These are phyloP conservation scores for Orbilia quercus DNA, from an alignment of 2,329 filamentous ascomycete genomes.

Conservation along the genomic window DNA sequence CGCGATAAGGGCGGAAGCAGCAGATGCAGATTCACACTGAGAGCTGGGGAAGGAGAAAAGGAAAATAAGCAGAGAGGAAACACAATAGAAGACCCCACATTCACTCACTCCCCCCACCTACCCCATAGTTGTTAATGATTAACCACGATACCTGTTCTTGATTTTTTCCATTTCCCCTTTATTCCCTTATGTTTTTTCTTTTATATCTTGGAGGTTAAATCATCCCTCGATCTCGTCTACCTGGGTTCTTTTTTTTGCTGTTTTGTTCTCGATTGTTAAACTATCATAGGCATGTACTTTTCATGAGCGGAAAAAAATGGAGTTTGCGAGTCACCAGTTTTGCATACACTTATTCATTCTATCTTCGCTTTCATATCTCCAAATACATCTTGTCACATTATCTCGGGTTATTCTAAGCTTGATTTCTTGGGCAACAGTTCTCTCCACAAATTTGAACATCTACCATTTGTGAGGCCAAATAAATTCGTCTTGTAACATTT, in stretches of 20 bases:
- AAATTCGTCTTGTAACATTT: no score
- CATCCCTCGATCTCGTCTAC: conserved; percentile 29
- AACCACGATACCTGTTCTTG: conserved; percentile 48
- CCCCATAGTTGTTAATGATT: conserved; percentile 41
- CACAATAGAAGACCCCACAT: conserved; percentile 21
- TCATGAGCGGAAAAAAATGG: conserved; percentile 55
- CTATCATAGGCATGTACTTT: conserved; percentile 46
- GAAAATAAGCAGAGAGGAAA: conserved; percentile 28
- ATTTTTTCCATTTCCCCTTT: conserved; percentile 12
- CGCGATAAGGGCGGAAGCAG: conserved; percentile 15
- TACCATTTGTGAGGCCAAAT: no score
- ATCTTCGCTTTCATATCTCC: conserved; percentile 21
- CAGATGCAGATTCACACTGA: no score
- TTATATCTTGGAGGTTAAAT: conserved; percentile 42
- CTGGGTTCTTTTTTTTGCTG: conserved; percentile 13
- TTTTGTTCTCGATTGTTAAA: conserved; percentile 44
- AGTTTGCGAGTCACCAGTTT: conserved; percentile 54
- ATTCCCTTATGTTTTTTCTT: no score
- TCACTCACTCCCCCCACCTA: conserved; percentile 12
- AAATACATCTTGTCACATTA: conserved; percentile 47
- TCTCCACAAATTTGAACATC: not conserved
- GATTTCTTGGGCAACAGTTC: conserved; percentile 4
- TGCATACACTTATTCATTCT: conserved; percentile 47
- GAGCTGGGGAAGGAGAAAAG: conserved; percentile 10
- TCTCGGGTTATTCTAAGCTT: conserved; percentile 14